Evolutionary conservation across 345 rosid species (phyloP).

Genomic region (Salix brachista): DNA sequence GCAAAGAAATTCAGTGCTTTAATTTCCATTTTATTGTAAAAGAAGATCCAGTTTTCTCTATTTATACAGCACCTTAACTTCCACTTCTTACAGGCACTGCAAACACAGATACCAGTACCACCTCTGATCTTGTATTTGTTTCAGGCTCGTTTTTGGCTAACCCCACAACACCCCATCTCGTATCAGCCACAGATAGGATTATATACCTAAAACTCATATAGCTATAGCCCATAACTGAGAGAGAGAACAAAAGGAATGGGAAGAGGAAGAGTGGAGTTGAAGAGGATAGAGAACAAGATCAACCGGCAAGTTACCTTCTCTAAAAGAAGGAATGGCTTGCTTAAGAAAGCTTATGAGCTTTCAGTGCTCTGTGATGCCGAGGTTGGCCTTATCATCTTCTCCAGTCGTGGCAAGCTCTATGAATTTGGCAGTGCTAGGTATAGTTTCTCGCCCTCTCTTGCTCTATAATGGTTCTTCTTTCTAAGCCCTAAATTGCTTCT

Average conservation of each 20-base stretch:
- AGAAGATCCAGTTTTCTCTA: slow-evolving; percentile 21
- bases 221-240: not conserved
- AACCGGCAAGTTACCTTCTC: slow-evolving; percentile 87
- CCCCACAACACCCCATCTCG: not conserved
- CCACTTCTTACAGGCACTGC: slow-evolving; percentile 19
- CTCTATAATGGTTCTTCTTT: not conserved
- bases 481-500: too few species aligned
- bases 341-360: slow-evolving; percentile 84
- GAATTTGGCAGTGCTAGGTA: slow-evolving; percentile 78
- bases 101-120: slow-evolving; percentile 3
- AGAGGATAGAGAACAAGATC: slow-evolving; percentile 88
- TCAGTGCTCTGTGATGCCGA: slow-evolving; percentile 85
- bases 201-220: not conserved
- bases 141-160: slow-evolving; percentile 21
- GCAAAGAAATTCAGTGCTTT: not conserved
- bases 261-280: slow-evolving; percentile 85
- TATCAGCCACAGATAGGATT: not conserved
- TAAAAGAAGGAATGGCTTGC: slow-evolving; percentile 67
- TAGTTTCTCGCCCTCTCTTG: not conserved
- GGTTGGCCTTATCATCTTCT: slow-evolving; percentile 80
- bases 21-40: slow-evolving; percentile 36
- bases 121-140: not conserved
- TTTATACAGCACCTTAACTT: slow-evolving; percentile 10
- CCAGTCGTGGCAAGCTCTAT: slow-evolving; percentile 79
- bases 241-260: slow-evolving; percentile 44